Conservation (phyloP, 1,284 basidiomycete species). For the Exobasidium cylindrosporum region DNA sequence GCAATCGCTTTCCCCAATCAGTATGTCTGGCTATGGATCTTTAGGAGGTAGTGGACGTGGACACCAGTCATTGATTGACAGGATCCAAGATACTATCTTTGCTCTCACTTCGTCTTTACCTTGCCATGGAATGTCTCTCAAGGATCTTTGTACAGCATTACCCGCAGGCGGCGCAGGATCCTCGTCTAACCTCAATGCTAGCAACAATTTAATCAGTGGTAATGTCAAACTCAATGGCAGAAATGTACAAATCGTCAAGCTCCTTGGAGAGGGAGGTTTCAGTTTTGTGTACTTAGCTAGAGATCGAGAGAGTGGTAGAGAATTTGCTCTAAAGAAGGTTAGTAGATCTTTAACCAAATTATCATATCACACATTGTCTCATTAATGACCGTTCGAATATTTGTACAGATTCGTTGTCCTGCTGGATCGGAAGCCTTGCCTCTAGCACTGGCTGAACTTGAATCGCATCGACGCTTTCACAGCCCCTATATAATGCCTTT, state of each 20-base stretch:
- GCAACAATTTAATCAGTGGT: conserved; percentile 17
- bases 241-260: conserved; percentile 42
- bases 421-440: conserved; percentile 46
- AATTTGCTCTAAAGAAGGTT: conserved; percentile 54
- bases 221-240: conserved; percentile 47
- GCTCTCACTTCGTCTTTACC: conserved; percentile 15
- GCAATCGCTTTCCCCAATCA: no score
- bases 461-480: conserved; percentile 53
- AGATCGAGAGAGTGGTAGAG: conserved; percentile 42
- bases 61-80: neutral
- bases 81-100: conserved; percentile 12
- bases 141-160: conserved; percentile 3
- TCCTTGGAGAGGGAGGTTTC: conserved; percentile 49
- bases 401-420: conserved; percentile 47
- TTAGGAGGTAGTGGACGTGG: neutral
- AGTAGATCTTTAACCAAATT: conserved; percentile 1
- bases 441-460: conserved; percentile 53
- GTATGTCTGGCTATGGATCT: conserved; percentile 12
- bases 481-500: conserved; percentile 51
- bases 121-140: neutral
- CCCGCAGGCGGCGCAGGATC: conserved; percentile 5
- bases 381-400: neutral
- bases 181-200: conserved; percentile 14
- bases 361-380: neutral
- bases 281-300: conserved; percentile 47